Evolutionary conservation across 768 basidiomycete genomes (phyloP), one percentile per base, ranked within the genome.

Genomic region (Leccinum subgranulosum): DNA sequence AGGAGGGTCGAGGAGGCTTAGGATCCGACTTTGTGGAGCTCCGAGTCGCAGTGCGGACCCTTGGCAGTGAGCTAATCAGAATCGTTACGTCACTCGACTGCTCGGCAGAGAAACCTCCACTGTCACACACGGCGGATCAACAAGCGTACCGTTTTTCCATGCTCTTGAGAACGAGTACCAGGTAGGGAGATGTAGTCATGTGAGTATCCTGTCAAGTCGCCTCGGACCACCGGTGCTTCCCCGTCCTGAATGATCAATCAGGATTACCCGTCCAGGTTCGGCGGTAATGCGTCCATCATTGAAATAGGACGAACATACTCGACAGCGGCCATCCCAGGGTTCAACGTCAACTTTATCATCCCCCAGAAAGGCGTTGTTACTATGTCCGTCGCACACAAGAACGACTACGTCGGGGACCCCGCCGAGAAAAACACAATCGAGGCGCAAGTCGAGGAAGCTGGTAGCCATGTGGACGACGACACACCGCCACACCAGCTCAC

Each of bases 401-500:
- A 23, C 6, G 23, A 33, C 28, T 21, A 4, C 7, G 27, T 48
- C 4, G 29, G 7, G 10, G n/a, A 4, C 28, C 29, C 15, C 6
- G 12, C 15, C 5, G 51, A 46, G 3, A 54, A 52, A 23, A 9
- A 3, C 1, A 2, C 2, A 9, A 3, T 45, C 19, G 56, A 51
- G 11, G 29, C 5, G 11, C 41, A 19, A 12, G 6, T 50, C 6
- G 56, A 62, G 17, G 28, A 31, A 34, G 1, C 19, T 43, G n/a
- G 41, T n/a, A 6, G 1, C 4, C 47, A 39, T 9, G 1, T 23
- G 5, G 55, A 51, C 6, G 49, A 53, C 4, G 55, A 49, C 0
- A n/a, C 53, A 17, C 55, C 66, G 11, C 2, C 41, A 14, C 6
- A 27, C 41, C 19, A 11, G 19, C 61, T 70, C 36, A 54, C 49